Conservation (phyloP, 495 filamentous ascomycete species). For the Glarea lozoyensis region DNA sequence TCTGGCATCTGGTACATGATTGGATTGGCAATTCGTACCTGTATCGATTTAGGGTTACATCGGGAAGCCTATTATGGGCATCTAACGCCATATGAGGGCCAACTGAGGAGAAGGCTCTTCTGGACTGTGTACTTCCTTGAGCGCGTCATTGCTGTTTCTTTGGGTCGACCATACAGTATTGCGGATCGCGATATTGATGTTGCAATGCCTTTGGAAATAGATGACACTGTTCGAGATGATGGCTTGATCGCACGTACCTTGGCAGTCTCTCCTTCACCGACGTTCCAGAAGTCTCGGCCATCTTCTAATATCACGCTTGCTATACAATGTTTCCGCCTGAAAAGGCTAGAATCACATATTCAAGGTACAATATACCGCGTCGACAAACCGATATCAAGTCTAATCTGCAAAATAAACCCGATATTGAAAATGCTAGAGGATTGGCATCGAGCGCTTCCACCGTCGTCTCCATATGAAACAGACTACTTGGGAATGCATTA, state of each 20-base stretch:
- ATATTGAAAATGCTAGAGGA: constrained; percentile 41
- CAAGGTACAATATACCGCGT: constrained; percentile 47
- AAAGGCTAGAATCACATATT: constrained; percentile 43
- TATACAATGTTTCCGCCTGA: constrained; percentile 41
- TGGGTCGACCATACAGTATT: constrained; percentile 43
- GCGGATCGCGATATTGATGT: constrained; percentile 45
- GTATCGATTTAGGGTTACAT: constrained; percentile 44
- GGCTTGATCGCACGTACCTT: constrained; percentile 25
- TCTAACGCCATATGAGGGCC: constrained; percentile 36
- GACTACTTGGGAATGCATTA: constrained; percentile 46
- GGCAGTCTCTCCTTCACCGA: constrained; percentile 22
- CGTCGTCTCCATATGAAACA: constrained; percentile 31
- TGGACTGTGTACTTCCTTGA: constrained; percentile 48
- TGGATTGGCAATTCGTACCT: constrained; percentile 44
- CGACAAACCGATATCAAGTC: constrained; percentile 35
- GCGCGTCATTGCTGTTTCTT: constrained; percentile 39
- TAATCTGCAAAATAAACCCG: constrained; percentile 39
- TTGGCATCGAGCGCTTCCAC: constrained; percentile 37
- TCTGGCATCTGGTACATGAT: constrained; percentile 51
- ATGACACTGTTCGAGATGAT: constrained; percentile 34
- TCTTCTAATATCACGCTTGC: constrained; percentile 32
- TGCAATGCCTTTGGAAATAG: constrained; percentile 34
- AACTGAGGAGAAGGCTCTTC: constrained; percentile 41
- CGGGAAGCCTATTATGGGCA: constrained; percentile 38
- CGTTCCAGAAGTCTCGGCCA: constrained; percentile 24